Base-by-base conservation (phyloP, 1,284 basidiomycete species). In the Crucibulum parvulum region DNA sequence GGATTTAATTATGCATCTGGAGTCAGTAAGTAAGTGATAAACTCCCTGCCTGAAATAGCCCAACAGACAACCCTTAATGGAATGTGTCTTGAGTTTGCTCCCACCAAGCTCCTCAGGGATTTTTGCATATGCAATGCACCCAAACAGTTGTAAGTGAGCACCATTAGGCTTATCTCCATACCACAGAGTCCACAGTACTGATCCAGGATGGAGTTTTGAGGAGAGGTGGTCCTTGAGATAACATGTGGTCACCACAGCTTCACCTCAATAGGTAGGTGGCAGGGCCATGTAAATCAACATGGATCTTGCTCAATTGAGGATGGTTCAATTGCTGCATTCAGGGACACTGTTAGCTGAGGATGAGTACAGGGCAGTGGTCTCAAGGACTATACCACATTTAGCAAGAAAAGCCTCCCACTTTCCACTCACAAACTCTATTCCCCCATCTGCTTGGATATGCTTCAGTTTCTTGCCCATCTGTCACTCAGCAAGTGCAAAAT, bases 341-440 rank as follows among this genome's bases (percentile, higher is more conserved):
- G 75, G 72, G 31, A 74, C 66, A 24, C 78, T 75, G 53, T 79
- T 80, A 51, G 78, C 73, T 43, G 68, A 60, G 2, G 75, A 68
- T 41, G 77, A 75, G 60, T 79, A 69, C 1, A 74, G 73, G 7
- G 74, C 72, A 4, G 70, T 77, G 4, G 62, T 53, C 52, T 66
- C 56, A 2, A 58, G 51, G 18, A 51, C 51, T 2, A 69, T 67
- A 0, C 66, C 62, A 15, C 66, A 57, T 43, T 45, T 35, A 6
- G 47, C 47, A 8, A 58, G 45, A 57, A 59, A 63, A 1, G 48
- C 36, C 6, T 56, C 38, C 1, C 57, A 38, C n/a, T 53, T 35
- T 13, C 56, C 9, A 18, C 58, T 65, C 1, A 65, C 41, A 34
- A 60, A 60, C 47, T 67, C 31, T 59, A 31, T 37, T 31, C 63